Base-by-base conservation (phyloP, 2,329 filamentous ascomycete genomes). In the Alternaria solani region DNA sequence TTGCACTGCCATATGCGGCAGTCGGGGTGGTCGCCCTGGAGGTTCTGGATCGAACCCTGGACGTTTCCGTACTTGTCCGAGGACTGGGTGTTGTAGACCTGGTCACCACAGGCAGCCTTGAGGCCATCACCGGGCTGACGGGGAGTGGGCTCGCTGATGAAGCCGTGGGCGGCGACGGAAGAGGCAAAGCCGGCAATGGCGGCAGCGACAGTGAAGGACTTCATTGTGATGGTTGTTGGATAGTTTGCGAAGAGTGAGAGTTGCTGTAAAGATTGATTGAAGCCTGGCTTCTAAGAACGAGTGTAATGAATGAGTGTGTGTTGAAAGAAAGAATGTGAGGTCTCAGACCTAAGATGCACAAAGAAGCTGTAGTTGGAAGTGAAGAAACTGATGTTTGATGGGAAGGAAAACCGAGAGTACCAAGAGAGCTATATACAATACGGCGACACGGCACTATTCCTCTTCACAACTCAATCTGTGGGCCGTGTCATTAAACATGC, bases 1-100 rank as follows among this genome's bases (percentile, higher is more conserved):
- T 87, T 86, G 84, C 85, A 87, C 48, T 85, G 80, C 81, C 81
- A 86, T 69, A 86, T 78, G 68, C 85, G 77, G 74, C 85, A 87
- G 77, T 85, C 84, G 57, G 67, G 68, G 75, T 86, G 83, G 64
- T 72, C 68, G 32, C 70, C 70, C 61, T 72, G 57, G 56, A 72
- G 70, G 81, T 82, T 78, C 72, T 86, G 83, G 43, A 85, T 78
- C 64, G 85, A 79, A 58, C 82, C 82, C 75, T 88, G 86, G 64
- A 88, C 77, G 74, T 87, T 88, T 67, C 85, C 85, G 74, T 84
- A 84, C 73, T 82, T 80, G 80, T 87, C 85, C 16, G 82, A 79
- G 36, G 65, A 63, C 77, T 86, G 82, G 77, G 84, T 84, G 79
- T 81, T 81, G 76, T 80, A 82, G 68, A 86, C 81, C 75, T 87